Percentiles rank a stretch among this genome's conserved stretches.
phyloP scores from a whole-genome alignment of 1,284 basidiomycete species.

The Puccinia hordei region DNA sequence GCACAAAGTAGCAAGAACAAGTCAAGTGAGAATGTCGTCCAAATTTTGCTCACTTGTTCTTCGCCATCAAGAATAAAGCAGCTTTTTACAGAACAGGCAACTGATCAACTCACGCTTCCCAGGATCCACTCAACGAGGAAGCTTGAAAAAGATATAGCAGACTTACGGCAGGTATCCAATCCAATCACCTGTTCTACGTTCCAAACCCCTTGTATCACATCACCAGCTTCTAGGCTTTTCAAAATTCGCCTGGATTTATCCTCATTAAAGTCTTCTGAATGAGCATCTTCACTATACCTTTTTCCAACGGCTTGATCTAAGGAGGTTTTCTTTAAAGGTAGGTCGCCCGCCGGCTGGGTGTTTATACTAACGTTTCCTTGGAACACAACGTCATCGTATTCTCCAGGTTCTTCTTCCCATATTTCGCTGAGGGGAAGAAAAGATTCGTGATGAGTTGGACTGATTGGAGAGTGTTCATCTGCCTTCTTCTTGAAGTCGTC shows the following conservation, averaged over 20 bases:
- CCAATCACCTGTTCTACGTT: slow-evolving; percentile 54
- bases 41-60: slow-evolving; percentile 28
- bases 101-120: not conserved
- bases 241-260: slow-evolving; percentile 69
- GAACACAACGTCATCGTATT: slow-evolving; percentile 52
- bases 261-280: slow-evolving; percentile 59
- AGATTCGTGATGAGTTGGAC: slow-evolving; percentile 48
- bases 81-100: slow-evolving; percentile 1
- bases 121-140: slow-evolving; percentile 7
- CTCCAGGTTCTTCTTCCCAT: slow-evolving; percentile 60
- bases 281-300: slow-evolving; percentile 51
- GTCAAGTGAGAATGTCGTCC: slow-evolving; percentile 82
- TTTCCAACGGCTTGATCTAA: slow-evolving; percentile 60
- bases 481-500: slow-evolving; percentile 12
- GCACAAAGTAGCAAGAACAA: slow-evolving; percentile 68
- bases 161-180: slow-evolving; percentile 49
- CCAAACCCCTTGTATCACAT: slow-evolving; percentile 82
- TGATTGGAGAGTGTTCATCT: slow-evolving; percentile 36
- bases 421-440: slow-evolving; percentile 62
- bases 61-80: slow-evolving; percentile 49
- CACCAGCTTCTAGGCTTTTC: slow-evolving; percentile 73
- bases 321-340: slow-evolving; percentile 5
- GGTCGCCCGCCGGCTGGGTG: not conserved
- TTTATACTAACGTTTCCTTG: not conserved
- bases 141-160: not conserved